Evolutionary conservation across 148 eudicot species (phyloP).

Genomic region (Rhododendron griersonianum): DNA sequence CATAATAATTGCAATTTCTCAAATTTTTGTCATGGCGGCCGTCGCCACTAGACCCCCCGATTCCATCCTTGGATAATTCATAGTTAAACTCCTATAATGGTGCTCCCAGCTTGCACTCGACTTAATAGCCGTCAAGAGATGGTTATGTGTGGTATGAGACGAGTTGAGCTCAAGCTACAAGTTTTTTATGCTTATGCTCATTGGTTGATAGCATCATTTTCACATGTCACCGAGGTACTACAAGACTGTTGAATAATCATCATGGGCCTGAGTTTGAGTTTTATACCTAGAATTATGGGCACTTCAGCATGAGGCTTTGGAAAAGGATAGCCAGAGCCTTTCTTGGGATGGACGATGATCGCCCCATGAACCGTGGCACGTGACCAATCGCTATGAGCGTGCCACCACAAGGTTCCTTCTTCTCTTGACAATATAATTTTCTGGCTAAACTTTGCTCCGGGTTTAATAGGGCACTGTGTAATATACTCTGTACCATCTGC

Average conservation of each 20-base stretch:
- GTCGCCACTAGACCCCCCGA: too few species aligned
- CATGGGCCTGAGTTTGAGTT: neutral
- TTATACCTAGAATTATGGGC: conserved; percentile 11
- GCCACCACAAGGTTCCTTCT: conserved; percentile 23
- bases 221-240: too few species aligned
- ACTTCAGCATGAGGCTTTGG: conserved; percentile 3
- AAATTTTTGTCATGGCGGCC: too few species aligned
- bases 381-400: conserved; percentile 16
- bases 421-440: conserved; percentile 5
- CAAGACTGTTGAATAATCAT: neutral
- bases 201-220: too few species aligned
- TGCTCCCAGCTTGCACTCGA: too few species aligned
- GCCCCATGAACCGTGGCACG: conserved; percentile 18
- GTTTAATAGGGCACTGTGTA: conserved; percentile 9
- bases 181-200: too few species aligned
- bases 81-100: too few species aligned
- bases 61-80: too few species aligned
- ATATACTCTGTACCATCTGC: conserved; percentile 12
- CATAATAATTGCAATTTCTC: too few species aligned
- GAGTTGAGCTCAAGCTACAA: too few species aligned
- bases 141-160: too few species aligned
- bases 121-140: too few species aligned
- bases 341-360: conserved; percentile 1
- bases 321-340: conserved; percentile 4
- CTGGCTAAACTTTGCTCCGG: conserved; percentile 11